These are phyloP conservation scores for Orbilia oligospora DNA, from an alignment of 2,329 filamentous ascomycete genomes.

Conservation along the genomic window DNA sequence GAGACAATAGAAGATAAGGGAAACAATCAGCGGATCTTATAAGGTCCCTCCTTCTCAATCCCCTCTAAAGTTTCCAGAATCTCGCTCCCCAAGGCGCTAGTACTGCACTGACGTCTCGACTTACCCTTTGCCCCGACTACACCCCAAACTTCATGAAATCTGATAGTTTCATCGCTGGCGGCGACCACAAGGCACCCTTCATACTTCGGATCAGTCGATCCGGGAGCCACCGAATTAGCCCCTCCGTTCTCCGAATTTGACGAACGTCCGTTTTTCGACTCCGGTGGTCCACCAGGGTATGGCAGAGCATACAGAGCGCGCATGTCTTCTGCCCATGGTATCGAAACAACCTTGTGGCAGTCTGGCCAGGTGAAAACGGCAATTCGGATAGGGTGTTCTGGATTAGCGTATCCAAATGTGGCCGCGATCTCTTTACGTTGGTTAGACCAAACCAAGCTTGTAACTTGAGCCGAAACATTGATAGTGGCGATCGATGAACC, in stretches of 20 bases:
- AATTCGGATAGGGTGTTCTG: constrained; percentile 88
- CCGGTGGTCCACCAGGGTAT: constrained; percentile 76
- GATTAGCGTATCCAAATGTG: constrained; percentile 93
- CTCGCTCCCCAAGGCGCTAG: constrained; percentile 81
- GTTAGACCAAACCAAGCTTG: constrained; percentile 89
- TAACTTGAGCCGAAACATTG: constrained; percentile 92
- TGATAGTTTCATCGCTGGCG: constrained; percentile 90
- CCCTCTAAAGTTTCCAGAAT: constrained; percentile 87
- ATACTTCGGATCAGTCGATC: constrained; percentile 68
- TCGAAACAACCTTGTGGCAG: constrained; percentile 85
- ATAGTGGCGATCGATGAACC: constrained; percentile 90
- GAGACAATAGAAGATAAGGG: neutral
- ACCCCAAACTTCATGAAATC: constrained; percentile 96
- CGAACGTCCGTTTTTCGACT: constrained; percentile 44
- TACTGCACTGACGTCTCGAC: constrained; percentile 71
- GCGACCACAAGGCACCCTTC: constrained; percentile 92
- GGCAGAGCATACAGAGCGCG: constrained; percentile 88
- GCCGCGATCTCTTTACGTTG: constrained; percentile 89
- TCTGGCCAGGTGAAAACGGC: constrained; percentile 96
- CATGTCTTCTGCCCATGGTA: constrained; percentile 85
- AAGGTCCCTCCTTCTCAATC: constrained; percentile 79
- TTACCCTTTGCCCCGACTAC: constrained; percentile 66
- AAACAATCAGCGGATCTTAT: constrained; percentile 76
- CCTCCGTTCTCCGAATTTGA: constrained; percentile 28
- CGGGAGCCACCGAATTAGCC: constrained; percentile 42